phyloP scores from a whole-genome alignment of 106 monocot species.

The Dioscorea dumetorum region DNA sequence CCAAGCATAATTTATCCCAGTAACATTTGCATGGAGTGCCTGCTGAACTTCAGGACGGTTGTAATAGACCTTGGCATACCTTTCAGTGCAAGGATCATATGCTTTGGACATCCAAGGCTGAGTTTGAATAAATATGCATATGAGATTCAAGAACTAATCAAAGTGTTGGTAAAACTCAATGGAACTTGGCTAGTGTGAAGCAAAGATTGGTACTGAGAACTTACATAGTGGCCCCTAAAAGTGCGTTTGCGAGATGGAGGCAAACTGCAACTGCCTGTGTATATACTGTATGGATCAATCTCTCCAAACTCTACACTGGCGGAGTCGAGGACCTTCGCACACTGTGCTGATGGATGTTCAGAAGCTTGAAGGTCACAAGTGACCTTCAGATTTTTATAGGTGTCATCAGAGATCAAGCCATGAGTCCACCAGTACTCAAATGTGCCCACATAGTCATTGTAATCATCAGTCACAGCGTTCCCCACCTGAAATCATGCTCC shows the following conservation, averaged over 20 bases:
- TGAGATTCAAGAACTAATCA: not conserved
- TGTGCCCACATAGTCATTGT: constrained; percentile 66
- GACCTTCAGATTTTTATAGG: constrained; percentile 38
- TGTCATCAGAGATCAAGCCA: constrained; percentile 68
- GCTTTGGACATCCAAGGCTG: constrained; percentile 87
- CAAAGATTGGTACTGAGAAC: constrained; percentile 9
- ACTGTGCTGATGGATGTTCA: constrained; percentile 43
- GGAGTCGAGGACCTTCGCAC: constrained; percentile 17
- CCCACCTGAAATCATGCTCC: constrained; percentile 45
- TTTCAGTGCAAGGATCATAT: constrained; percentile 85
- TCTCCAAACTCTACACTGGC: constrained; percentile 51
- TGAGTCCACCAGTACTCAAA: constrained; percentile 98
- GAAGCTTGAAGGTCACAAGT: constrained; percentile 30
- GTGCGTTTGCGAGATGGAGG: constrained; percentile 25
- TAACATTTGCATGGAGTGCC: constrained; percentile 87
- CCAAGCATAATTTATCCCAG: constrained; percentile 67
- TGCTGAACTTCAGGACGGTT: constrained; percentile 78
- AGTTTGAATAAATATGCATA: constrained; percentile 2
- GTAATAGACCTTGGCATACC: constrained; percentile 54
- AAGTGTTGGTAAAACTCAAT: not conserved
- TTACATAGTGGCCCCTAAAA: constrained; percentile 75
- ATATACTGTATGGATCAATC: constrained; percentile 89
- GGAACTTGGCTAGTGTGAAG: not conserved
- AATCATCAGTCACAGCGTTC: constrained; percentile 80
- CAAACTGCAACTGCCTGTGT: constrained; percentile 51